These are phyloP conservation scores for Eucalyptus marginata DNA, from an alignment of 345 rosid genomes.

Conservation along the genomic window DNA sequence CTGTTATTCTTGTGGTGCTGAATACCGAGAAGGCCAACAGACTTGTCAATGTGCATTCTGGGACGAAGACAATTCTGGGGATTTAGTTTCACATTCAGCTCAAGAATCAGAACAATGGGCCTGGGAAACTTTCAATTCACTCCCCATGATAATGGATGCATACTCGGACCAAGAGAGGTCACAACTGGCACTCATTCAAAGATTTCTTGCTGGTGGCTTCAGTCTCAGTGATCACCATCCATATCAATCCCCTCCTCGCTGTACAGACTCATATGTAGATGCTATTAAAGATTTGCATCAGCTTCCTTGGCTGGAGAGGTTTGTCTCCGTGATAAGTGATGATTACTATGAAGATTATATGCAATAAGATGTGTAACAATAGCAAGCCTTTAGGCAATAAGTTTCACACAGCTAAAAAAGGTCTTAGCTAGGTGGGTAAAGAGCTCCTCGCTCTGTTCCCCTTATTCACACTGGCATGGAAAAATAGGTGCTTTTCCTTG, in stretches of 20 bases:
- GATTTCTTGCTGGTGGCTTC: conserved; percentile 94
- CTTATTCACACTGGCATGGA: neutral
- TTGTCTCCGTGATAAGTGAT: conserved; percentile 93
- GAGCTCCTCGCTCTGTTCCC: neutral
- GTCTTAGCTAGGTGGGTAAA: neutral
- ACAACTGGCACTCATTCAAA: conserved; percentile 78
- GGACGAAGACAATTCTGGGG: conserved; percentile 73
- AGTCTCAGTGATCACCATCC: conserved; percentile 79
- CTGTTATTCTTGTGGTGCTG: conserved; percentile 93
- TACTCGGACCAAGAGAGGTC: conserved; percentile 97
- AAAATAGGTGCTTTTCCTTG: neutral
- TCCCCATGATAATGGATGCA: conserved; percentile 79
- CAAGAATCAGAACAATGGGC: conserved; percentile 97
- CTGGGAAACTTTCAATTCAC: conserved; percentile 82
- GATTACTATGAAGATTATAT: conserved; percentile 72
- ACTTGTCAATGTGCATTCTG: conserved; percentile 84
- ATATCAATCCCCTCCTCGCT: conserved; percentile 83
- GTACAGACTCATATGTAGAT: conserved; percentile 81
- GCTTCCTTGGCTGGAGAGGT: conserved; percentile 99
- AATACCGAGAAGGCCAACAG: conserved; percentile 67
- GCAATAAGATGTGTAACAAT: conserved; percentile 25
- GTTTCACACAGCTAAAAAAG: neutral
- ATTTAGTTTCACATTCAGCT: conserved; percentile 31
- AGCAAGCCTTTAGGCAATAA: neutral
- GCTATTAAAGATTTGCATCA: conserved; percentile 93